These are phyloP conservation scores for Penicillium sp. DNA, from an alignment of 2,329 filamentous ascomycete genomes.

Conservation along the genomic window DNA sequence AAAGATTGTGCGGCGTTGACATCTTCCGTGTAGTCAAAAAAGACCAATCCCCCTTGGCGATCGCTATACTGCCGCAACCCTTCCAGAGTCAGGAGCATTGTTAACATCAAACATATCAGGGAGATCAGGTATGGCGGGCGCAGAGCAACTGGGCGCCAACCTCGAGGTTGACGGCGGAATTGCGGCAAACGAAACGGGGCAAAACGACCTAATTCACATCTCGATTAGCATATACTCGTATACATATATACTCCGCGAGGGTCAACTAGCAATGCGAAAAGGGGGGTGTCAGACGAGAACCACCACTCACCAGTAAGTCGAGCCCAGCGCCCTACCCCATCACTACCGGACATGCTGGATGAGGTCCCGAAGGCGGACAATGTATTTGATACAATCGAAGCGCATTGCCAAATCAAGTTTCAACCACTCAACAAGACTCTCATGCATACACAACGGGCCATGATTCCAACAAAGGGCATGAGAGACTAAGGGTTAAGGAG, in stretches of 20 bases:
- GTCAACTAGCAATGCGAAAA: not conserved
- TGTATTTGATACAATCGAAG: constrained; percentile 8
- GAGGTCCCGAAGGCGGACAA: constrained; percentile 12
- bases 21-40: constrained; percentile 32
- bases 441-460: not conserved
- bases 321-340: constrained; percentile 18
- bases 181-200: not conserved
- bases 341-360: constrained; percentile 24
- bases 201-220: constrained; percentile 1
- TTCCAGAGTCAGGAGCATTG: constrained; percentile 29
- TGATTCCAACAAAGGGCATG: not conserved
- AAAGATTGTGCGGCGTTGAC: constrained; percentile 32
- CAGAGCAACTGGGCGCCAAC: constrained; percentile 37
- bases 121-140: constrained; percentile 31
- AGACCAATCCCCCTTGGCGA: constrained; percentile 30
- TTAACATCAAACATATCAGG: constrained; percentile 26
- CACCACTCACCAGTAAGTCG: constrained; percentile 21
- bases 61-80: constrained; percentile 33
- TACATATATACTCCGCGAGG: not conserved
- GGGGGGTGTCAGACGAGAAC: not conserved
- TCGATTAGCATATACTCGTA: not conserved
- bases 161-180: constrained; percentile 10
- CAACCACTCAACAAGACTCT: not conserved
- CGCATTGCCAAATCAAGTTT: constrained; percentile 20
- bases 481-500: not conserved